A percentile compares a stretch with the other conserved stretches of the same genome.
Evolutionary conservation across 164 flowering plant genomes (phyloP).

Genomic region (Warburgia ugandensis): DNA sequence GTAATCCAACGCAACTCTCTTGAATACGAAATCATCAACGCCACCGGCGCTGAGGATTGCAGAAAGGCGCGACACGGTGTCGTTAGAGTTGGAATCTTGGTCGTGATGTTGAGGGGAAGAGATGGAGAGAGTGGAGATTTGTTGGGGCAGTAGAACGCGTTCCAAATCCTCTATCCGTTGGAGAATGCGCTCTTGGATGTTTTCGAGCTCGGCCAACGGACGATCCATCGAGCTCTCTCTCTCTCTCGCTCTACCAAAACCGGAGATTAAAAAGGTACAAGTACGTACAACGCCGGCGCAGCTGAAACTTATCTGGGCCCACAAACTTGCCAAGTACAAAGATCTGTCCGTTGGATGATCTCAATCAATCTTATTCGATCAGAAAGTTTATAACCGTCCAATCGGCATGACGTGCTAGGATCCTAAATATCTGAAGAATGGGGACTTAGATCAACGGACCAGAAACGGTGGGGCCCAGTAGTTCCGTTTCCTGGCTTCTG

Average conservation of each 20-base stretch:
- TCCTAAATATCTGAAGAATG: too few relatives aligned
- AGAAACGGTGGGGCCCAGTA: background rate
- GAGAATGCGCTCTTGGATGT: conserved; percentile 41
- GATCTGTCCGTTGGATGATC: too few relatives aligned
- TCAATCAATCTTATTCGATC: too few relatives aligned
- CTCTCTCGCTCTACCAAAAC: background rate
- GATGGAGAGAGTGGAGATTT: conserved; percentile 14
- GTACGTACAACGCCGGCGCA: background rate
- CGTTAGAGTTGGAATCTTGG: conserved; percentile 1
- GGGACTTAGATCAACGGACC: too few relatives aligned
- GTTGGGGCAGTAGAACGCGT: conserved; percentile 17
- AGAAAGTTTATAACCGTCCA: too few relatives aligned
- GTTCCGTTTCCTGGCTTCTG: background rate
- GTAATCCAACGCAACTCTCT: conserved; percentile 68
- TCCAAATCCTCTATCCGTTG: conserved; percentile 46
- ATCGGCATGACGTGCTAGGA: too few relatives aligned
- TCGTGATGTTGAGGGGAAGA: conserved; percentile 5
- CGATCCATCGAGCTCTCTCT: background rate
- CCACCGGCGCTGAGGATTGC: conserved; percentile 48
- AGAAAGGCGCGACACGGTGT: conserved; percentile 65
- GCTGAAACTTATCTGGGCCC: background rate
- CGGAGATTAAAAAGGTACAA: background rate
- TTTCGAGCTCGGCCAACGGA: conserved; percentile 37
- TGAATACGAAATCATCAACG: conserved; percentile 66
- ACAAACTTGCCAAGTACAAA: too few relatives aligned